These are phyloP conservation scores for Pythium brassicae DNA, from an alignment of 352 stramenopile genomes.

Conservation along the genomic window DNA sequence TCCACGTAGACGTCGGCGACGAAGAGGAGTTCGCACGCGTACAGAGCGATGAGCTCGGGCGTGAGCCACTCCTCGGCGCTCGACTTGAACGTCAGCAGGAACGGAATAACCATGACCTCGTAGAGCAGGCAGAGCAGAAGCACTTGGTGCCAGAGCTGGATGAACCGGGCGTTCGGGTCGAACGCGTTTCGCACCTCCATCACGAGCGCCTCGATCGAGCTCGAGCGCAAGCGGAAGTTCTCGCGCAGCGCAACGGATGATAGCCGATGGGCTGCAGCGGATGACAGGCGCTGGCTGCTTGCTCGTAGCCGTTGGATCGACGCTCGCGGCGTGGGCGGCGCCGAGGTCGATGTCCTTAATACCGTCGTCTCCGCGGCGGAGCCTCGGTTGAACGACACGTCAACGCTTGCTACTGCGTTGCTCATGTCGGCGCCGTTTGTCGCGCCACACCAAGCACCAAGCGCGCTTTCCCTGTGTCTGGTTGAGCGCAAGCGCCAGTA, in stretches of 20 bases:
- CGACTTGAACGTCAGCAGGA: constrained; percentile 37
- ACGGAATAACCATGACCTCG: constrained; percentile 49
- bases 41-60: constrained; percentile 31
- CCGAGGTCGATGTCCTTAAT: background rate
- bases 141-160: constrained; percentile 59
- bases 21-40: constrained; percentile 43
- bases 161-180: constrained; percentile 45
- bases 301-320: constrained; percentile 4
- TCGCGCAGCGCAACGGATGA: constrained; percentile 13
- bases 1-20: constrained; percentile 51
- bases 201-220: constrained; percentile 47
- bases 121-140: constrained; percentile 49
- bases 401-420: background rate
- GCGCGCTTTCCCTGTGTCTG: background rate
- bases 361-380: constrained; percentile 3
- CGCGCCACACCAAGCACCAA: constrained; percentile 1
- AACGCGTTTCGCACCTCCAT: constrained; percentile 48
- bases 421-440: background rate
- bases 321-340: constrained; percentile 1
- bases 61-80: constrained; percentile 14
- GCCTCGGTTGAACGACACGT: constrained; percentile 1
- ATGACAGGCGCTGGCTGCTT: constrained; percentile 3
- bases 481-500: too few relatives aligned
- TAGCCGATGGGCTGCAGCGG: constrained; percentile 6
- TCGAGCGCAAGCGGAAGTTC: constrained; percentile 30